Base-by-base conservation (phyloP, 140 eudicot species). In the Stevia rebaudiana region DNA sequence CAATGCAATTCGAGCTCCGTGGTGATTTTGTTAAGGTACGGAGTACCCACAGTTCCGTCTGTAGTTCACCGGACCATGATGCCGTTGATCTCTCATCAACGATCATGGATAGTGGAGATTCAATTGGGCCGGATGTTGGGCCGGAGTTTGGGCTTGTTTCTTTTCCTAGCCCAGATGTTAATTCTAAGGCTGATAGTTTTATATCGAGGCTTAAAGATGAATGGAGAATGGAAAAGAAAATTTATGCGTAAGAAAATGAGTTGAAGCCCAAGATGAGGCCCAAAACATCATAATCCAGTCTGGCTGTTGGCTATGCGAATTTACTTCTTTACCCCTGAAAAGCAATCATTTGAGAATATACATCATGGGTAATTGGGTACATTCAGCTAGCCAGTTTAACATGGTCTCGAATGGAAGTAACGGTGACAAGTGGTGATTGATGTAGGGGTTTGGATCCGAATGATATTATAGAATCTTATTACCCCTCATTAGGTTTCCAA, bases 81-180 rank as follows among this genome's bases (percentile, higher is more conserved):
- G 60, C 43, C 54, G 57, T 71, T 33, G 94, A 82, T 43, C 24
- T 80, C 47, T 25, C 72, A 7, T 75, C 86, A 5, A 67, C 9
- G 46, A 1, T 56, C 1, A 11, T 40, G 63, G 75, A 77, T 25
- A 78, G 76, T 23, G 83, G 64, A 8, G 94, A 79, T 68, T 52
- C 43, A 17, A 46, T 17, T 12, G 78, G 80, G 74, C 31, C 73
- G 10, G 63, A 39, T 35, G 39, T 17, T 12, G 78, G 80, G 74
- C 31, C 73, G 10, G 63, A 39, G 23, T 18, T 23, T 6, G 69
- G 59, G 74, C 65, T 66, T 31, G 0, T 39, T 13, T 72, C 73
- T 10, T 62, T 67, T 51, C 81, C 92, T 7, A 91, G 98, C 66
- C 98, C 95, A 6, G 98, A 88, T 31, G 98, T 92, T 3, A 83